Evolutionary conservation across 306 rosid genomes (phyloP), one percentile per base, ranked within the genome.

Genomic region (Amphicarpaea edgeworthii): DNA sequence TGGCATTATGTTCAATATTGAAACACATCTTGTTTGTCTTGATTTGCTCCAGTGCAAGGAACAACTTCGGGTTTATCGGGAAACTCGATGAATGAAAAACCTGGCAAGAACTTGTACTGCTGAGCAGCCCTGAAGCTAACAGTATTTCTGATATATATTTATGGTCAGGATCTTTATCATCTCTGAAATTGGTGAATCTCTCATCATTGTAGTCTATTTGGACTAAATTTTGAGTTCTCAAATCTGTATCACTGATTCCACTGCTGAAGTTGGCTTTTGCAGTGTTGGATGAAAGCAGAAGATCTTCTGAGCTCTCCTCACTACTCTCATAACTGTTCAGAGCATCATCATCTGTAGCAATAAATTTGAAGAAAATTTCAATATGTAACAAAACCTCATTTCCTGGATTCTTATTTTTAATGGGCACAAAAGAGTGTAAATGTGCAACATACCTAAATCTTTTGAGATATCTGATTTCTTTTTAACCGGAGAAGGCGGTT

Each of bases 401-500:
- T 20, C 49, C 16, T 46, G 7, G 38, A 26, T 46, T 45, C 46
- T 69, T 66, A 23, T 30, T 14, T 24, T 40, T 24, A 76, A 63
- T 55, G 64, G 64, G 9, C 28, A 57, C 4, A n/a, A 23, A 61
- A 45, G 61, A 51, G 24, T 68, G 38, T 67, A 16, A 73, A 65
- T 61, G 84, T 61, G 57, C 24, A 75, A 72, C 74, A 2, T 82
- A 81, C 82, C 69, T 81, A 75, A 37, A 88, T 94, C 93, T 89
- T 84, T 80, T 58, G 93, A 87, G 76, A 89, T 81, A 75, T 76
- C 76, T 81, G 87, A 85, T 80, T 83, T 92, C 88, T 83, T 92
- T 89, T 88, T 96, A 34, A 96, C 85, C 7, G 98, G 99, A 49
- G 99, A 96, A 66, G 97, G 98, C 6, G 97, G 93, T 21, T 96